Evolutionary conservation across 345 rosid species (phyloP), one percentile per base, ranked within the genome.

Genomic region (Euphorbia pulcherrima): DNA sequence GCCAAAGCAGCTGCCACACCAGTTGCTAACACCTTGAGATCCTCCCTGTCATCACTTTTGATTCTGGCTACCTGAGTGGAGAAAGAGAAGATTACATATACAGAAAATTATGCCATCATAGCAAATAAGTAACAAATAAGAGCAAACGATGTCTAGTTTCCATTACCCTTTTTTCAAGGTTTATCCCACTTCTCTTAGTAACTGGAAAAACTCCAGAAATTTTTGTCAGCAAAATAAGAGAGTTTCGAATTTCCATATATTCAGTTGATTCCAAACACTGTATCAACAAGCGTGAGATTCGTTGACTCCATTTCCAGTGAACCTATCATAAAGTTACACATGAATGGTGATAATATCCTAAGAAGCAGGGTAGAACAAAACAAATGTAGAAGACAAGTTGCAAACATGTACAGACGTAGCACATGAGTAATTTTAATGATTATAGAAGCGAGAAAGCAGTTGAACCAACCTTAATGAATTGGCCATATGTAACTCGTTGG

Each of bases 1-100:
- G 99, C 91, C 76, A 95, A 81, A 57, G 99, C 99, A 65, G 99
- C 97, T 33, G 97, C 97, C 65, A 95, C 99, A 75, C 99, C 88
- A 54, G 97, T 95, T 47, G 98, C 99, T 87, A 95, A 80, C 67
- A 92, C 99, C 81, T 95, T 95, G 64, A 95, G 99, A 83, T 95
- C 99, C 80, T 95, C 99, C 77, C 97, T 85, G 74, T 95, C 99
- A 64, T 95, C 97, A 70, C 82, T 82, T 81, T 88, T 95, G 47
- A 95, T 92, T 82, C 92, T 92, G 46, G 94, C 87, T 26, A 95
- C 97, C 99, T 95, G 79, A 20, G 30, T 29, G 47, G 26, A 72
- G 30, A 53, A 44, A 41, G 60, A 59, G 48, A 72, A 70, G 57
- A 52, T 52, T 12, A 44, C 50, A 56, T 53, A 27, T 41, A 18